Percentiles rank a stretch among this genome's conserved stretches.
These are phyloP conservation scores for Lachancea waltii DNA, from an alignment of 805 yeast species.

Conservation along the genomic window DNA sequence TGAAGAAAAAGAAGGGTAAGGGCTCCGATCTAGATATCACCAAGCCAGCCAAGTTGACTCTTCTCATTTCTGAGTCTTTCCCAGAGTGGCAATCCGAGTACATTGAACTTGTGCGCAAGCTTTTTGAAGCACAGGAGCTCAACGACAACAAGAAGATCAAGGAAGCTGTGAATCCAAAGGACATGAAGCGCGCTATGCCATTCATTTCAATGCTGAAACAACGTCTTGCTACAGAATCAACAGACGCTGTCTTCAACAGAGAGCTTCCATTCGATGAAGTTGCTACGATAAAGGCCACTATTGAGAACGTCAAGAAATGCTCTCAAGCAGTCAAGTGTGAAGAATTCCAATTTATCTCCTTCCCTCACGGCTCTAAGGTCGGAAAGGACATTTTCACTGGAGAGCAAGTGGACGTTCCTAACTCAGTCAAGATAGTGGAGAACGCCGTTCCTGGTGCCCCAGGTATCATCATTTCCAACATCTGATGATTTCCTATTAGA, in stretches of 20 bases:
- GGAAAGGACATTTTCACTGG: slow-evolving; percentile 68
- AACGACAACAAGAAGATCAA: slow-evolving; percentile 60
- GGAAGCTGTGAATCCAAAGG: slow-evolving; percentile 64
- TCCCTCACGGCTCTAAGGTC: slow-evolving; percentile 53
- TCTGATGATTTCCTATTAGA: slow-evolving; percentile 27
- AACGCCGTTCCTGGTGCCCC: slow-evolving; percentile 91
- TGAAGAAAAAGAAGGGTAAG: slow-evolving; percentile 84
- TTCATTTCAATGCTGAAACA: slow-evolving; percentile 82
- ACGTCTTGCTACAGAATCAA: slow-evolving; percentile 60
- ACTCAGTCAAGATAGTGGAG: slow-evolving; percentile 62
- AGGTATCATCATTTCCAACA: slow-evolving; percentile 69
- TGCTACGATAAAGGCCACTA: slow-evolving; percentile 51
- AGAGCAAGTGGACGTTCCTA: slow-evolving; percentile 57
- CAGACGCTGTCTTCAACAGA: slow-evolving; percentile 81
- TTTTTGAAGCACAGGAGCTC: slow-evolving; percentile 58
- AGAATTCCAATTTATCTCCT: slow-evolving; percentile 53
- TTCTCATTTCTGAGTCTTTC: slow-evolving; percentile 74
- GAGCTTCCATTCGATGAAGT: slow-evolving; percentile 78
- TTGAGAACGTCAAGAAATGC: slow-evolving; percentile 53
- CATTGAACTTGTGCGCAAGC: slow-evolving; percentile 69
- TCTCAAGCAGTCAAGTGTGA: slow-evolving; percentile 53
- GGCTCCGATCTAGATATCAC: slow-evolving; percentile 66
- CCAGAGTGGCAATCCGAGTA: slow-evolving; percentile 90
- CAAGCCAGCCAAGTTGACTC: slow-evolving; percentile 64
- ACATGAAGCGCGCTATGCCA: slow-evolving; percentile 98